These are phyloP conservation scores for Diaporthe ampelina DNA, from an alignment of 2,329 filamentous ascomycete species.

Conservation along the genomic window DNA sequence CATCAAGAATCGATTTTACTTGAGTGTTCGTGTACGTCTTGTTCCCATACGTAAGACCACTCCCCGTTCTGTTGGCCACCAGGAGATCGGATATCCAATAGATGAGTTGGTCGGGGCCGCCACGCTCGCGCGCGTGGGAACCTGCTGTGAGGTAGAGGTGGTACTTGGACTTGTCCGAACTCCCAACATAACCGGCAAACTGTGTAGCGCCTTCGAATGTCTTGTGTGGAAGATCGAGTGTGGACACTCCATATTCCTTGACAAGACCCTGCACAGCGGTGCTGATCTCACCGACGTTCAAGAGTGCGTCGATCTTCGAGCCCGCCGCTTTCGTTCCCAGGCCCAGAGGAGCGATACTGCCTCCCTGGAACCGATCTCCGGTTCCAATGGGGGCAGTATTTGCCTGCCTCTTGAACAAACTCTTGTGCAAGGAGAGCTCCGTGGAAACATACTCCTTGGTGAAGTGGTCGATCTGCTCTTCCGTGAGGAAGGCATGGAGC, in stretches of 20 bases:
- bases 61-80: background rate
- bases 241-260: background rate
- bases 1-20: background rate
- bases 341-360: background rate
- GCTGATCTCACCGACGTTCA: slow-evolving; percentile 6
- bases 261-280: slow-evolving; percentile 10
- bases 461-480: slow-evolving; percentile 1
- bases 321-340: background rate
- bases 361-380: slow-evolving; percentile 11
- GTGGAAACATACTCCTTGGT: background rate
- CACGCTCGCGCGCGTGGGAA: slow-evolving; percentile 10
- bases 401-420: background rate
- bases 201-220: slow-evolving; percentile 16
- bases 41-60: background rate
- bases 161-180: background rate
- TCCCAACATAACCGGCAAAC: background rate
- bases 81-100: slow-evolving; percentile 12
- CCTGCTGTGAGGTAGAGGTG: slow-evolving; percentile 14
- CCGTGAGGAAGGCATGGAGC: slow-evolving; percentile 11
- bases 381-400: background rate
- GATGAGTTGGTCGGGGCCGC: slow-evolving; percentile 9
- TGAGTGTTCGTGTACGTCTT: background rate
- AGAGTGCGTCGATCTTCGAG: background rate
- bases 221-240: background rate
- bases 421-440: background rate